Evolutionary conservation across 148 eudicot genomes (phyloP).

Genomic region (Bassia scoparia): DNA sequence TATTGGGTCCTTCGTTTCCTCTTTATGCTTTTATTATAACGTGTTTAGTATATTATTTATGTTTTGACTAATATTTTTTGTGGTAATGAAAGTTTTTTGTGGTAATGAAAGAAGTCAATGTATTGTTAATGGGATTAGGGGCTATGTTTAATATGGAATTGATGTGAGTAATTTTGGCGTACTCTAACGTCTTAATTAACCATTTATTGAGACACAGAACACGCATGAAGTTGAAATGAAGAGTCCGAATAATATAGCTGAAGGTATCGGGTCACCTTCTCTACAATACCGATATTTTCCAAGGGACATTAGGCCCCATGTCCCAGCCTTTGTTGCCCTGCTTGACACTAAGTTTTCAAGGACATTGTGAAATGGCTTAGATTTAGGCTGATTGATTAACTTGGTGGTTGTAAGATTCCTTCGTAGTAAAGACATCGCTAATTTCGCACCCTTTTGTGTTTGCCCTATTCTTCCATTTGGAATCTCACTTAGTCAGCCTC

Average conservation of each 20-base stretch:
- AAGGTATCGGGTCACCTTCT: no score
- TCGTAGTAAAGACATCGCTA: constrained; percentile 22
- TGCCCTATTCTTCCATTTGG: constrained; percentile 24
- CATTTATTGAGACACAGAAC: no score
- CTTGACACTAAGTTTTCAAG: no score
- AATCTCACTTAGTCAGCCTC: constrained; percentile 16
- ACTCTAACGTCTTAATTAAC: no score
- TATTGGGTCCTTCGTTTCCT: not conserved
- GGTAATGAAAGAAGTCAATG: not conserved
- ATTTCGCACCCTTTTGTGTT: constrained; percentile 20
- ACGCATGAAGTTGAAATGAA: not conserved
- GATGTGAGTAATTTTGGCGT: no score
- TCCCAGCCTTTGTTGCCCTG: no score
- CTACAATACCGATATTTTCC: no score
- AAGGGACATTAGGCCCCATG: no score
- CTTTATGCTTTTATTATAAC: not conserved
- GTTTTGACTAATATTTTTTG: no score
- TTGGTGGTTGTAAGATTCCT: constrained; percentile 25
- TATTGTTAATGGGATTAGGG: no score
- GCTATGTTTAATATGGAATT: no score
- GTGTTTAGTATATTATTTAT: not conserved
- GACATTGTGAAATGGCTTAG: not conserved
- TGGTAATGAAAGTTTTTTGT: not conserved
- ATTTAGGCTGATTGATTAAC: constrained; percentile 4
- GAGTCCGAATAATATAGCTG: not conserved